A percentile compares a stretch with the other conserved stretches of the same genome.
These are phyloP conservation scores for Phytopythium chamaehyphon DNA, from an alignment of 352 stramenopile species.

Conservation along the genomic window DNA sequence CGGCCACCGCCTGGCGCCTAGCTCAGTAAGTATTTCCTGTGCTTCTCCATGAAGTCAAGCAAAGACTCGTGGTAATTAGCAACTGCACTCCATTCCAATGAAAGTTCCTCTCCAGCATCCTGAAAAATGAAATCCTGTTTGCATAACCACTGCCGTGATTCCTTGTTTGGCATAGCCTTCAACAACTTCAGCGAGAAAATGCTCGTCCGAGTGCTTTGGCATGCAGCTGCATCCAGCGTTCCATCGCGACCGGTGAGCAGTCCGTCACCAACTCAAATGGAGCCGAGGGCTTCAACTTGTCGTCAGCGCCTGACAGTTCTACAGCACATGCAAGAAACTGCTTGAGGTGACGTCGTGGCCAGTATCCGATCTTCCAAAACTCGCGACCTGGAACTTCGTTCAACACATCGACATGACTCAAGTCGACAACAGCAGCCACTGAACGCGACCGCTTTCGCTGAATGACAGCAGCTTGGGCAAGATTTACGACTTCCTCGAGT, in stretches of 20 bases:
- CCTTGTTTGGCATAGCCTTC: too few species aligned
- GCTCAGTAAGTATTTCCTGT: constrained; percentile 16
- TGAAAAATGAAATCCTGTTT: too few species aligned
- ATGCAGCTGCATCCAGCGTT: constrained; percentile 46
- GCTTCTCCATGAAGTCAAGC: neutral
- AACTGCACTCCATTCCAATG: neutral
- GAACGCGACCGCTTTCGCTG: constrained; percentile 5
- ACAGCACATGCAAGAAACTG: constrained; percentile 48
- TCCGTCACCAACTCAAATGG: constrained; percentile 61
- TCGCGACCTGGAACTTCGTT: constrained; percentile 27
- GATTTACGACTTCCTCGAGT: constrained; percentile 38
- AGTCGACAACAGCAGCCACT: constrained; percentile 9
- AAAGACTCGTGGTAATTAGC: neutral
- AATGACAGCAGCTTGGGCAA: constrained; percentile 25
- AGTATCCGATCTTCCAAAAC: constrained; percentile 60
- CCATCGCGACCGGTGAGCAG: constrained; percentile 37
- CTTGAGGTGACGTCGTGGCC: constrained; percentile 36
- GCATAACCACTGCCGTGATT: too few species aligned
- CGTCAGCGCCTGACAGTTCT: constrained; percentile 21
- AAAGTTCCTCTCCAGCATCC: neutral
- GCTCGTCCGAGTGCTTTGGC: constrained; percentile 44
- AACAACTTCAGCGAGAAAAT: constrained; percentile 21
- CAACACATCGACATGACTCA: constrained; percentile 41
- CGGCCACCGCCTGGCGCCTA: constrained; percentile 47
- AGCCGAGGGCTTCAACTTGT: constrained; percentile 23